Conservation (phyloP, 192 early-diverging fungal genomes). For the Entomortierella parvispora region DNA sequence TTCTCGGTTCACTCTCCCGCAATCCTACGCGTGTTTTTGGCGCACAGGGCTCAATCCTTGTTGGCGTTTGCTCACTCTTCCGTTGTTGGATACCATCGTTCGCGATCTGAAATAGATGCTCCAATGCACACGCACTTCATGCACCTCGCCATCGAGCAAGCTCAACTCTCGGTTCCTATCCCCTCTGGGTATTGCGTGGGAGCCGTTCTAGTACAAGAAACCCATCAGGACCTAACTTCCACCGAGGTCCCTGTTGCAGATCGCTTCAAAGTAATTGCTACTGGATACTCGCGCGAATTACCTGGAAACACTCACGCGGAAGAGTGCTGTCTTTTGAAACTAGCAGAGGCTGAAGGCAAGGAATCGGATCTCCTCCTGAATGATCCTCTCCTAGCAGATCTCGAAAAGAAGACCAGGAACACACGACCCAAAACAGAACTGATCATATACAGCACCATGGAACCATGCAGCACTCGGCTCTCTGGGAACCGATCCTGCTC, state of each 20-base stretch:
- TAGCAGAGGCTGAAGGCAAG: constrained; percentile 32
- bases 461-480: constrained; percentile 84
- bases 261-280: constrained; percentile 69
- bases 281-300: constrained; percentile 93
- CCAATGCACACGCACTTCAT: constrained; percentile 77
- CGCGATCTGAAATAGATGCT: constrained; percentile 13
- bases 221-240: constrained; percentile 13
- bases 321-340: constrained; percentile 87
- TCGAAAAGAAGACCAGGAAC: background rate
- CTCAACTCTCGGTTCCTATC: constrained; percentile 79
- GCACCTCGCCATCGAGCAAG: constrained; percentile 85
- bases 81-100: background rate
- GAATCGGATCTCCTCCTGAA: constrained; percentile 6
- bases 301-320: constrained; percentile 98
- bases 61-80: background rate
- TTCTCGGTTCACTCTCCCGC: background rate
- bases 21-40: background rate
- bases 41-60: too few species aligned
- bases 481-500: constrained; percentile 83
- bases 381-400: background rate
- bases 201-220: constrained; percentile 72
- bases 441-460: constrained; percentile 97
- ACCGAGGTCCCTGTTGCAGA: constrained; percentile 13
- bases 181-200: constrained; percentile 94
- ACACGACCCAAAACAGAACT: constrained; percentile 52